A percentile compares a stretch with the other conserved stretches of the same genome.
Conservation (phyloP, 306 rosid species). For the Leucaena leucocephala region DNA sequence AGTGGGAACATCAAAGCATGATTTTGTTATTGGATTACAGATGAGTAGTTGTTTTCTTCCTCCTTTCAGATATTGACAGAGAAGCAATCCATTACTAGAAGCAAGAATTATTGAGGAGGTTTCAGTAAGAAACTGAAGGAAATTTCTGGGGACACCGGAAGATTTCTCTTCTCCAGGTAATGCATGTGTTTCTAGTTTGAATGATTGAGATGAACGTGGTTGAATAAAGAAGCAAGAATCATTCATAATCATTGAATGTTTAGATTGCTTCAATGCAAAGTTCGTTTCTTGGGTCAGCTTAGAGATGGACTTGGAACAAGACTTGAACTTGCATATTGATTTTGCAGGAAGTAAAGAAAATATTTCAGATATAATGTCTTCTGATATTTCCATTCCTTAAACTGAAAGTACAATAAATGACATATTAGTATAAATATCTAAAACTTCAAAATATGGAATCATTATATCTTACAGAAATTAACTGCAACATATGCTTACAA, state of each 20-base stretch:
- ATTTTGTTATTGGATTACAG: not conserved
- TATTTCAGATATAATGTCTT: not conserved
- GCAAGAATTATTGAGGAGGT: not conserved
- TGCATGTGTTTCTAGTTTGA: not conserved
- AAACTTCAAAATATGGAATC: too few species aligned
- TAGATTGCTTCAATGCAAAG: not conserved
- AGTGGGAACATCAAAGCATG: not conserved
- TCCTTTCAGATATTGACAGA: not conserved
- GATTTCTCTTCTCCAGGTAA: not conserved
- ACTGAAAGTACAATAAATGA: too few species aligned
- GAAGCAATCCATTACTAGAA: not conserved
- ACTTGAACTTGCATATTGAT: not conserved
- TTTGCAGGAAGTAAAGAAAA: not conserved
- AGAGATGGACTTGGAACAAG: not conserved
- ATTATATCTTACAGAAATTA: too few species aligned
- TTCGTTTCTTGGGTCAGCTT: not conserved
- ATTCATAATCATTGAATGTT: not conserved
- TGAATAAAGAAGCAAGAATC: not conserved
- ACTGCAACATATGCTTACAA: too few species aligned
- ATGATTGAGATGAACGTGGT: not conserved
- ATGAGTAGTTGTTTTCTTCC: not conserved
- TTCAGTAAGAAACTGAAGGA: not conserved
- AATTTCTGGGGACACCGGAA: not conserved
- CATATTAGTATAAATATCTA: too few species aligned
- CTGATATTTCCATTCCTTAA: not conserved